Evolutionary conservation across 2,329 filamentous ascomycete species (phyloP).

Genomic region (Fonsecaea nubica): DNA sequence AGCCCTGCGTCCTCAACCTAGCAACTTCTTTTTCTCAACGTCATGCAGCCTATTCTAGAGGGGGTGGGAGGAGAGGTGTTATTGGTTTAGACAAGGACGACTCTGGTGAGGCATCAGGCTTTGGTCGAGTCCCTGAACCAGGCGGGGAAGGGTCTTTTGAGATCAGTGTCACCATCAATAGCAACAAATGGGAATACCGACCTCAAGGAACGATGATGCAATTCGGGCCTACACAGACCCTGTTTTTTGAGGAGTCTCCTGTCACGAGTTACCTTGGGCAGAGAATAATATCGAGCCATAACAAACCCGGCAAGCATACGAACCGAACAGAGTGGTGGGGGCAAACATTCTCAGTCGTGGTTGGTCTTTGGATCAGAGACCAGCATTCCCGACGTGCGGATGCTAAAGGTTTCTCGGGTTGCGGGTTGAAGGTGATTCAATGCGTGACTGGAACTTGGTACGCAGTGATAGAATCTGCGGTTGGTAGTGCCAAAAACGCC

Average conservation of each 20-base stretch:
- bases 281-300: not conserved
- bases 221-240: not conserved
- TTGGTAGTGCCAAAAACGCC: not conserved
- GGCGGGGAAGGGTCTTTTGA: not conserved
- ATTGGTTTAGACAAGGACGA: not conserved
- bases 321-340: not conserved
- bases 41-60: not conserved
- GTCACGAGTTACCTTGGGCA: not conserved
- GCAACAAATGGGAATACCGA: not conserved
- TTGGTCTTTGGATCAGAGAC: not conserved
- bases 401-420: not conserved
- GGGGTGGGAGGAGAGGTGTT: not conserved
- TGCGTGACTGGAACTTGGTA: not conserved
- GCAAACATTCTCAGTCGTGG: not conserved
- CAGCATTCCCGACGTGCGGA: not conserved
- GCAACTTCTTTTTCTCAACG: conserved; percentile 4
- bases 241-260: not conserved
- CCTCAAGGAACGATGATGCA: not conserved
- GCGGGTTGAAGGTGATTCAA: not conserved
- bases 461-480: not conserved
- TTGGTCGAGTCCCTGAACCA: not conserved
- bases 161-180: not conserved
- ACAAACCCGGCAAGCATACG: not conserved
- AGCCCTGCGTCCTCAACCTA: conserved; percentile 1
- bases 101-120: not conserved